Conservation (phyloP, 495 filamentous ascomycete species). For the Lophiotrema nucula region DNA sequence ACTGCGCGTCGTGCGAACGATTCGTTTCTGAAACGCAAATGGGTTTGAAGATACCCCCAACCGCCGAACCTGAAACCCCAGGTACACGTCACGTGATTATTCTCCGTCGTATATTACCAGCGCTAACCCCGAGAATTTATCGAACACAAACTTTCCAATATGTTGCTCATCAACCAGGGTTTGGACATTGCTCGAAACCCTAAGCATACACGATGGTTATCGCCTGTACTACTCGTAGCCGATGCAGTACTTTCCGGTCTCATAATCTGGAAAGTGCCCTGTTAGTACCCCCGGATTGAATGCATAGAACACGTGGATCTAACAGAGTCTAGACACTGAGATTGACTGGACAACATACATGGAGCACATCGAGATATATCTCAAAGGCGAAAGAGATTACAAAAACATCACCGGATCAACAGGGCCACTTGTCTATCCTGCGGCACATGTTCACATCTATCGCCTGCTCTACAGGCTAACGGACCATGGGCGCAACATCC, state of each 20-base stretch:
- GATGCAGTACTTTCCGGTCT: slow-evolving; percentile 72
- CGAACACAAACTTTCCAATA: slow-evolving; percentile 11
- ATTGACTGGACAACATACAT: slow-evolving; percentile 98
- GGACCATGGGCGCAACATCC: slow-evolving; percentile 70
- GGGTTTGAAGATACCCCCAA: slow-evolving; percentile 13
- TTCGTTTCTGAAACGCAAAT: slow-evolving; percentile 15
- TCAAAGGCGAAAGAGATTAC: slow-evolving; percentile 86
- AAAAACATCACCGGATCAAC: slow-evolving; percentile 75
- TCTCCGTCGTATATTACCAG: slow-evolving; percentile 14
- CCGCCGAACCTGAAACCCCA: slow-evolving; percentile 17
- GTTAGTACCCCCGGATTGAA: slow-evolving; percentile 52
- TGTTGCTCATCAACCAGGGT: slow-evolving; percentile 36
- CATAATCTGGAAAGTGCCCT: slow-evolving; percentile 83
- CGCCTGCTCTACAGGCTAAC: slow-evolving; percentile 75
- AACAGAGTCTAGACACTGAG: slow-evolving; percentile 72
- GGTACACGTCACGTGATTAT: slow-evolving; percentile 15
- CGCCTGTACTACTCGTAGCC: slow-evolving; percentile 64
- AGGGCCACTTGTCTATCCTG: slow-evolving; percentile 91
- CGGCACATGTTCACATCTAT: slow-evolving; percentile 90
- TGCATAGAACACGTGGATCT: slow-evolving; percentile 5
- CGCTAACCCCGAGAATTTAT: slow-evolving; percentile 12
- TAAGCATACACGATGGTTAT: slow-evolving; percentile 61
- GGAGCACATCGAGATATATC: slow-evolving; percentile 79
- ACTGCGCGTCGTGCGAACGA: slow-evolving; percentile 2
- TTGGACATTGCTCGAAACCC: slow-evolving; percentile 49